Percentiles rank a stretch among this genome's conserved stretches.
phyloP scores from a whole-genome alignment of 2,329 filamentous ascomycete species.

The Aureobasidium namibiae region DNA sequence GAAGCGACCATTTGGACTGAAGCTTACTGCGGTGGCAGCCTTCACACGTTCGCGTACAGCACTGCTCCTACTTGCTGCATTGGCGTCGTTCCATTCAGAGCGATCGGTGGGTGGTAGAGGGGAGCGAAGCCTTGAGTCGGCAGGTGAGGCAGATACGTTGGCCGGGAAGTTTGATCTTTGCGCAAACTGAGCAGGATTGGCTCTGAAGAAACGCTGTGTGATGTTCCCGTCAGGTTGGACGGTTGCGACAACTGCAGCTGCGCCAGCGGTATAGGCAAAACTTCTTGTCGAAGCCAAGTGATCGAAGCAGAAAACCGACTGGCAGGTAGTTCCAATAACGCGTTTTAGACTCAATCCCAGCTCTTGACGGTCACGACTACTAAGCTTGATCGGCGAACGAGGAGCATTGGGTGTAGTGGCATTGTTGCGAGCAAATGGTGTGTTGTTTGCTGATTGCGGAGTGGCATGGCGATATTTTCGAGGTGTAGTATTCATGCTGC shows the following conservation, averaged over 20 bases:
- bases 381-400: conserved; percentile 9
- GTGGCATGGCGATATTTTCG: conserved; percentile 6
- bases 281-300: conserved; percentile 58
- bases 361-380: conserved; percentile 4
- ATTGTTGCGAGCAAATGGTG: neutral
- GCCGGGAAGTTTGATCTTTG: neutral
- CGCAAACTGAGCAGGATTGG: conserved; percentile 29
- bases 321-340: conserved; percentile 86
- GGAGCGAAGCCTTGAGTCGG: neutral
- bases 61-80: conserved; percentile 59
- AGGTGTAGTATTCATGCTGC: neutral
- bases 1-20: conserved; percentile 80
- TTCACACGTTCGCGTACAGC: conserved; percentile 89
- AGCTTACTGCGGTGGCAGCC: conserved; percentile 79
- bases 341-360: conserved; percentile 31
- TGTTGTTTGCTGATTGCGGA: neutral
- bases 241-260: conserved; percentile 82
- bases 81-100: conserved; percentile 51
- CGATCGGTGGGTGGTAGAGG: neutral
- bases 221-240: conserved; percentile 57
- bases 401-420: neutral
- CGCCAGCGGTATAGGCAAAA: conserved; percentile 89
- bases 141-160: conserved; percentile 1
- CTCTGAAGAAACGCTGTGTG: conserved; percentile 83
- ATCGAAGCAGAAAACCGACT: conserved; percentile 78